phyloP scores from a whole-genome alignment of 1,139 yeast genomes.

The Pichia sp. region DNA sequence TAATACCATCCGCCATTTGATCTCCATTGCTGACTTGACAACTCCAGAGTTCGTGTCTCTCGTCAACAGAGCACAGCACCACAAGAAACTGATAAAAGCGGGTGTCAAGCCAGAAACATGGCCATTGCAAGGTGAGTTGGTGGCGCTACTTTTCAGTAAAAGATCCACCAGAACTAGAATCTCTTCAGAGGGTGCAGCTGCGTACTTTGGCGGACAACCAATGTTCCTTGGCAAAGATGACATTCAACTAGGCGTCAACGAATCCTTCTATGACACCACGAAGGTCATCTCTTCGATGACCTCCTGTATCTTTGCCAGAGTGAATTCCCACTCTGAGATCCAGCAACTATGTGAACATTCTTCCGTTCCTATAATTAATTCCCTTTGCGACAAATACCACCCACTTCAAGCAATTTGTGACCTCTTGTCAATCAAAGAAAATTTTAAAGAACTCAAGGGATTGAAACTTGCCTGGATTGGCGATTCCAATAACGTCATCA shows the following conservation, averaged over 20 bases:
- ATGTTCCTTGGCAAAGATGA: slow-evolving; percentile 96
- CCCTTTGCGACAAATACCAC: slow-evolving; percentile 88
- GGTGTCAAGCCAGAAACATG: slow-evolving; percentile 43
- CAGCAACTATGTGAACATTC: slow-evolving; percentile 71
- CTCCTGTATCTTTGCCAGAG: slow-evolving; percentile 93
- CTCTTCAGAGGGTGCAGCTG: slow-evolving; percentile 91
- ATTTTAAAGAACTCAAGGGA: slow-evolving; percentile 55
- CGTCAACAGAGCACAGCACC: slow-evolving; percentile 62
- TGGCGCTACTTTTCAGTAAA: slow-evolving; percentile 80
- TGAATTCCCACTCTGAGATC: slow-evolving; percentile 78
- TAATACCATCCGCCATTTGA: slow-evolving; percentile 54
- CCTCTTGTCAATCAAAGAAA: slow-evolving; percentile 76
- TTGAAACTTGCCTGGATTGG: slow-evolving; percentile 93
- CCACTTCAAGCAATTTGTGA: slow-evolving; percentile 96
- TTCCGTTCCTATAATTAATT: slow-evolving; percentile 84
- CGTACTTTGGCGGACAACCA: slow-evolving; percentile 92
- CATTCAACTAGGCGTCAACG: slow-evolving; percentile 93
- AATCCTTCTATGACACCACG: slow-evolving; percentile 81
- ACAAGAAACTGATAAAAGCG: slow-evolving; percentile 53
- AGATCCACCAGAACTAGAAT: slow-evolving; percentile 94
- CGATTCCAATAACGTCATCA: slow-evolving; percentile 91
- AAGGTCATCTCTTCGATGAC: slow-evolving; percentile 92
- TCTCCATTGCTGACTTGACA: slow-evolving; percentile 71
- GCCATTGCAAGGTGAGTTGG: slow-evolving; percentile 71
- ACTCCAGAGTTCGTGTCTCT: slow-evolving; percentile 63